Evolutionary conservation across 192 early-diverging fungal species (phyloP).

Genomic region (Mortierella alpina): DNA sequence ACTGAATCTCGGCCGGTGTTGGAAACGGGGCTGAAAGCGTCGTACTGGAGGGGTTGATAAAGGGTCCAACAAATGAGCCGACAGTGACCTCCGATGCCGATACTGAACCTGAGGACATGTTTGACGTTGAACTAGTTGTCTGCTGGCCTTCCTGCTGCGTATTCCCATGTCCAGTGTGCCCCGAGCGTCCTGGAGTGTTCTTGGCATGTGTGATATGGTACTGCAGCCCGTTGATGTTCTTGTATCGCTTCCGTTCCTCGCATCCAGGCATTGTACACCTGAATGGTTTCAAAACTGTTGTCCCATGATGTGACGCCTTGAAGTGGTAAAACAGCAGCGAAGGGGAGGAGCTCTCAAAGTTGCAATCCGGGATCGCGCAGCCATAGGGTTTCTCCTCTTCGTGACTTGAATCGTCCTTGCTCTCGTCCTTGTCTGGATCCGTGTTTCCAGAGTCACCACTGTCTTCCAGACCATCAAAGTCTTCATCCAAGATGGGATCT

Average conservation of each 20-base stretch:
- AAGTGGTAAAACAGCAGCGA: conserved; percentile 48
- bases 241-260: conserved; percentile 81
- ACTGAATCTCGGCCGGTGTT: conserved; percentile 26
- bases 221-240: conserved; percentile 87
- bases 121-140: background rate
- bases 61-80: background rate
- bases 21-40: conserved; percentile 7
- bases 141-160: background rate
- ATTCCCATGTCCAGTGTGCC: conserved; percentile 10
- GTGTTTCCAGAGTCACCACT: background rate
- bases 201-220: conserved; percentile 80
- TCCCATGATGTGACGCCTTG: conserved; percentile 48
- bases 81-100: conserved; percentile 2
- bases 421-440: conserved; percentile 7
- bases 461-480: conserved; percentile 20
- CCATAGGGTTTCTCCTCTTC: conserved; percentile 51
- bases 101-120: background rate
- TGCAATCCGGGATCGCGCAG: conserved; percentile 41
- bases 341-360: conserved; percentile 36
- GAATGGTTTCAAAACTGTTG: conserved; percentile 73
- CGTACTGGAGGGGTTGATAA: background rate
- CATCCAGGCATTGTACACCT: conserved; percentile 77
- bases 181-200: conserved; percentile 37
- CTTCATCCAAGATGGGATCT: conserved; percentile 25
- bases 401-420: conserved; percentile 19